These are phyloP conservation scores for Trichoderma pleuroti DNA, from an alignment of 2,329 filamentous ascomycete species.

Conservation along the genomic window DNA sequence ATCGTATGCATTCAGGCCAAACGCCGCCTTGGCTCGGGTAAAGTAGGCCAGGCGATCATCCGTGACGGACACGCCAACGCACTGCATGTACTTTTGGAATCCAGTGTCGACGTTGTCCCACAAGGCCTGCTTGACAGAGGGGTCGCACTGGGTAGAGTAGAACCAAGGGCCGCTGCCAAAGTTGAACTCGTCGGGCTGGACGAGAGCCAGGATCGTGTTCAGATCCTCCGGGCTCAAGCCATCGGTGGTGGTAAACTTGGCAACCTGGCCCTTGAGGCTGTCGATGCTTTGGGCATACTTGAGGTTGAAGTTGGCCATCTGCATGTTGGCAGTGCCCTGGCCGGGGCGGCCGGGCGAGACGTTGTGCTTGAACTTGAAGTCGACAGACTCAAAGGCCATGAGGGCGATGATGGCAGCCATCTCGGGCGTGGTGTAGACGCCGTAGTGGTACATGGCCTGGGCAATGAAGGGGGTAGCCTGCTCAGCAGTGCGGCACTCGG, in stretches of 20 bases:
- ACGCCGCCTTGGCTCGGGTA: constrained; percentile 45
- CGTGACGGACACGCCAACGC: constrained; percentile 39
- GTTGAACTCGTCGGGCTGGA: constrained; percentile 49
- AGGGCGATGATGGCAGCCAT: constrained; percentile 68
- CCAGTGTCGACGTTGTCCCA: constrained; percentile 38
- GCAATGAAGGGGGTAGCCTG: constrained; percentile 57
- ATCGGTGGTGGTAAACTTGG: constrained; percentile 28
- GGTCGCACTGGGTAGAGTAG: constrained; percentile 42
- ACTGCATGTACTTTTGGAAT: constrained; percentile 46
- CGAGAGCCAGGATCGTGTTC: constrained; percentile 42
- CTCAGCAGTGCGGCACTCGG: constrained; percentile 64
- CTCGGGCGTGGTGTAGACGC: constrained; percentile 51
- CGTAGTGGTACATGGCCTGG: constrained; percentile 55
- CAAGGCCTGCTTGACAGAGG: constrained; percentile 34
- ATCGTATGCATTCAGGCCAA: constrained; percentile 36
- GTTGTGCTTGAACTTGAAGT: constrained; percentile 71
- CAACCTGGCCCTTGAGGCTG: constrained; percentile 35
- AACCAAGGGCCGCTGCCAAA: constrained; percentile 54
- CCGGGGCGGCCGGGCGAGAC: constrained; percentile 54
- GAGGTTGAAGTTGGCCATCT: constrained; percentile 43
- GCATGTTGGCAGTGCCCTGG: constrained; percentile 65
- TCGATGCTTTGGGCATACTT: constrained; percentile 46
- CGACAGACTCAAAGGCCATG: constrained; percentile 66
- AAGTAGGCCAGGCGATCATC: constrained; percentile 41
- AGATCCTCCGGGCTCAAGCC: constrained; percentile 32